Percentiles rank a stretch among this genome's conserved stretches.
These are phyloP conservation scores for Hypoxylon sp. DNA, from an alignment of 2,329 filamentous ascomycete genomes.

Conservation along the genomic window DNA sequence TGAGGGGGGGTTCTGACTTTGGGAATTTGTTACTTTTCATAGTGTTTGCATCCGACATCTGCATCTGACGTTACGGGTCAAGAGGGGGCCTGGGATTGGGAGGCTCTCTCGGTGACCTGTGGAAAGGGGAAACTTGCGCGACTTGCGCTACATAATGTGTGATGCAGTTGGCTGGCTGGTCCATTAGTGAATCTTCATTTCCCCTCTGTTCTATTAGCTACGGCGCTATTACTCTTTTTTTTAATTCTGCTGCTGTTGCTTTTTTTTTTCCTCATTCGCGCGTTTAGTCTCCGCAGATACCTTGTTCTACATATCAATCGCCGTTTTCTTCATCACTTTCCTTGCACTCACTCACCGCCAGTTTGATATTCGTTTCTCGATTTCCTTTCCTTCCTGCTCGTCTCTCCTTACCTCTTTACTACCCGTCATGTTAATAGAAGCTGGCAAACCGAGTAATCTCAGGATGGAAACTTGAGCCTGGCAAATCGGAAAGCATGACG, in stretches of 20 bases:
- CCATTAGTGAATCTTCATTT: slow-evolving; percentile 59
- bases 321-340: slow-evolving; percentile 40
- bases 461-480: slow-evolving; percentile 45
- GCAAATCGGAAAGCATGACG: slow-evolving; percentile 46
- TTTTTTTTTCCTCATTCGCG: slow-evolving; percentile 49
- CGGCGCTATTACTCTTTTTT: slow-evolving; percentile 60
- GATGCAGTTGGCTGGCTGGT: slow-evolving; percentile 59
- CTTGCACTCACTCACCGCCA: slow-evolving; percentile 34
- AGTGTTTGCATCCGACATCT: slow-evolving; percentile 56
- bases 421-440: slow-evolving; percentile 49
- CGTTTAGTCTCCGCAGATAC: slow-evolving; percentile 64
- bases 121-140: slow-evolving; percentile 48
- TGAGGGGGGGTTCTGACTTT: slow-evolving; percentile 49
- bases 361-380: slow-evolving; percentile 37
- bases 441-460: slow-evolving; percentile 44
- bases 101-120: slow-evolving; percentile 53
- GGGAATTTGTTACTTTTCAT: slow-evolving; percentile 53
- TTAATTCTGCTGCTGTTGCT: slow-evolving; percentile 56
- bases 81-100: slow-evolving; percentile 53
- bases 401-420: slow-evolving; percentile 37
- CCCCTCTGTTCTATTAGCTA: slow-evolving; percentile 65
- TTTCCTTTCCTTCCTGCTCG: slow-evolving; percentile 17
- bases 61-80: slow-evolving; percentile 56
- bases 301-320: slow-evolving; percentile 70
- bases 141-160: slow-evolving; percentile 57